Evolutionary conservation across 1,284 basidiomycete species (phyloP), one percentile per base, ranked within the genome.

Genomic region (Melampsora americana): DNA sequence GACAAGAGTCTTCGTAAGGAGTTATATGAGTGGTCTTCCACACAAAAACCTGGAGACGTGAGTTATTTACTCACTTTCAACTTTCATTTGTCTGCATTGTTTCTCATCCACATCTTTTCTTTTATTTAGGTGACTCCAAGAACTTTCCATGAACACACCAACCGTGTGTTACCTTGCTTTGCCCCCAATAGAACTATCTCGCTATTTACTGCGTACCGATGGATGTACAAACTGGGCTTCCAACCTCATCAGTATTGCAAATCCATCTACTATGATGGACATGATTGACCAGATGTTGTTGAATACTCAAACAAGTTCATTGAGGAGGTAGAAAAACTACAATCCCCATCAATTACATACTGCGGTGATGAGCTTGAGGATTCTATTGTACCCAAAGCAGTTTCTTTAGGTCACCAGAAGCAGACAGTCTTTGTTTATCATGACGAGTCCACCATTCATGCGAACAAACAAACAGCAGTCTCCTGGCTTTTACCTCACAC

Each of bases 201-300:
- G n/a, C 69, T 32, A 5, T 11, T 62, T 39, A 60, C 68, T 26
- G 53, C 50, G 28, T 59, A 50, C 18, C 50, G 20, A 5, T 69
- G 68, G 53, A 69, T 69, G 68, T 30, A 39, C 23, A 59, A 60
- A 53, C 18, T 69, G 18, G 68, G 48, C 23, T 69, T 32, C 32
- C 5, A 7, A 16, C 68, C 53, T 20, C 48, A 69, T 16, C 46
- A 56, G 26, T 69, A 59, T 20, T 14, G n/a, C 28, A 69, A 69
- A 18, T 69, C 53, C 6, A 50, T 69, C 30, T 69, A 69, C n/a
- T 69, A 30, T 7, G 18, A 69, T 69, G 68, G 68, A n/a, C 68
- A 69, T 30, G n/a, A 69, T 23, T 53, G 26, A 12, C n/a, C 30
- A 6, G 69, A 70, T 62, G 69, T 70, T 2, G 44, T 60, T n/a